Conservation (phyloP, 768 basidiomycete genomes). For the Rhizopogon sp. region DNA sequence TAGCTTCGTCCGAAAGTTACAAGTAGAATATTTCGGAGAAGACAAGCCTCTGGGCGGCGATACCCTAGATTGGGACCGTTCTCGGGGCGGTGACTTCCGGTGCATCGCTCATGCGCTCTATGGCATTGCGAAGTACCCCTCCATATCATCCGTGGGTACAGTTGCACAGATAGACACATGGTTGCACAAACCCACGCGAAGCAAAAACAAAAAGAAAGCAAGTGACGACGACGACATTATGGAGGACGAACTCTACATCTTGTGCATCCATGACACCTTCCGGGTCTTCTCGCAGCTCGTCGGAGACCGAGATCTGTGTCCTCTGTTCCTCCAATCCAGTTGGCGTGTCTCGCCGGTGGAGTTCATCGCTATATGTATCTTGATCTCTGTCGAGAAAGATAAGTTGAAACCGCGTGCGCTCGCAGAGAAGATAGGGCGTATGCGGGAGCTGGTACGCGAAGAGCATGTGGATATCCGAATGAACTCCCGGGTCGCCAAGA, state of each 20-base stretch:
- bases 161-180: slow-evolving; percentile 45
- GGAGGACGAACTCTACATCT: slow-evolving; percentile 27
- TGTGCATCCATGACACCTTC: slow-evolving; percentile 38
- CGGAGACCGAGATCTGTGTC: slow-evolving; percentile 26
- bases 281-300: slow-evolving; percentile 43
- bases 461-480: slow-evolving; percentile 61
- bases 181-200: slow-evolving; percentile 29
- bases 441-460: slow-evolving; percentile 52
- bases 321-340: slow-evolving; percentile 33
- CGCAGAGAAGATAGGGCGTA: slow-evolving; percentile 37
- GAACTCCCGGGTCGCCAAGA: slow-evolving; percentile 54
- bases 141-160: slow-evolving; percentile 22
- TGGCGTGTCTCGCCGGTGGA: slow-evolving; percentile 65
- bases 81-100: slow-evolving; percentile 52
- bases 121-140: slow-evolving; percentile 40
- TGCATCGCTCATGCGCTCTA: slow-evolving; percentile 52
- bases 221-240: slow-evolving; percentile 15
- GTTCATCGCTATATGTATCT: slow-evolving; percentile 50
- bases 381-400: slow-evolving; percentile 49
- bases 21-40: slow-evolving; percentile 38
- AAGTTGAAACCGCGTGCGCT: slow-evolving; percentile 34
- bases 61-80: slow-evolving; percentile 45
- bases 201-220: slow-evolving; percentile 18
- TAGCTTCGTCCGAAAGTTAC: slow-evolving; percentile 52
- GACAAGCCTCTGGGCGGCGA: slow-evolving; percentile 31